Evolutionary conservation across 2,329 filamentous ascomycete species (phyloP).

Genomic region (Zarea fungicola): DNA sequence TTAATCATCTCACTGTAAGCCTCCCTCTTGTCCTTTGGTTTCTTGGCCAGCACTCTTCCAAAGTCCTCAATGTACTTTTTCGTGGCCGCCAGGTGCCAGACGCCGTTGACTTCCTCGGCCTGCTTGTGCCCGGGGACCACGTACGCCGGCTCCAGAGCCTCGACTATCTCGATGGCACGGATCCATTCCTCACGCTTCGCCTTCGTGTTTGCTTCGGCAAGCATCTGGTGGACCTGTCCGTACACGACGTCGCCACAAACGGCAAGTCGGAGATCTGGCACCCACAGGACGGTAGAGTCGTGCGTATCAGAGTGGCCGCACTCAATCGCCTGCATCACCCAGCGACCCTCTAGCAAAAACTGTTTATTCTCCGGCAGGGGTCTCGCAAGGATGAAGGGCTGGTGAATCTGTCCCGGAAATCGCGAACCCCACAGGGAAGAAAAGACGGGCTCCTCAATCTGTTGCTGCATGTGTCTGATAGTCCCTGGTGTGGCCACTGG

Average conservation of each 20-base stretch:
- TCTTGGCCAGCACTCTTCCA: not conserved
- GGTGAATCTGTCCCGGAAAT: conserved; percentile 22
- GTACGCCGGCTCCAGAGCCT: conserved; percentile 24
- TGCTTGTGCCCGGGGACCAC: conserved; percentile 29
- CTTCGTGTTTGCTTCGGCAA: conserved; percentile 29
- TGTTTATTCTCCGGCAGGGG: conserved; percentile 11
- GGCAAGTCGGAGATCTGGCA: conserved; percentile 29
- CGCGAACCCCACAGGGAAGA: conserved; percentile 18
- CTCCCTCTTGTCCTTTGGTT: conserved; percentile 14
- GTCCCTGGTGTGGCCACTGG: conserved; percentile 20
- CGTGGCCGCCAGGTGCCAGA: conserved; percentile 21
- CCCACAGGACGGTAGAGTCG: conserved; percentile 29
- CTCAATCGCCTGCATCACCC: conserved; percentile 5
- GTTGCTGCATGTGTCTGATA: conserved; percentile 20
- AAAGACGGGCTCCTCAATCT: conserved; percentile 15
- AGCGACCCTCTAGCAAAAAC: not conserved
- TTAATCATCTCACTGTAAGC: conserved; percentile 14
- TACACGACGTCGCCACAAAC: conserved; percentile 35
- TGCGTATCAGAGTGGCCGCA: conserved; percentile 11
- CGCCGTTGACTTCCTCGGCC: conserved; percentile 22
- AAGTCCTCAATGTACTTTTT: conserved; percentile 24
- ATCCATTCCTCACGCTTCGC: conserved; percentile 29
- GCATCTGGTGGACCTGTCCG: conserved; percentile 30
- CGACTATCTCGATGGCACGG: conserved; percentile 25
- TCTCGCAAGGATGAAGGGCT: conserved; percentile 15